Conservation (phyloP, 768 basidiomycete species). For the Pleurotus tuoliensis region DNA sequence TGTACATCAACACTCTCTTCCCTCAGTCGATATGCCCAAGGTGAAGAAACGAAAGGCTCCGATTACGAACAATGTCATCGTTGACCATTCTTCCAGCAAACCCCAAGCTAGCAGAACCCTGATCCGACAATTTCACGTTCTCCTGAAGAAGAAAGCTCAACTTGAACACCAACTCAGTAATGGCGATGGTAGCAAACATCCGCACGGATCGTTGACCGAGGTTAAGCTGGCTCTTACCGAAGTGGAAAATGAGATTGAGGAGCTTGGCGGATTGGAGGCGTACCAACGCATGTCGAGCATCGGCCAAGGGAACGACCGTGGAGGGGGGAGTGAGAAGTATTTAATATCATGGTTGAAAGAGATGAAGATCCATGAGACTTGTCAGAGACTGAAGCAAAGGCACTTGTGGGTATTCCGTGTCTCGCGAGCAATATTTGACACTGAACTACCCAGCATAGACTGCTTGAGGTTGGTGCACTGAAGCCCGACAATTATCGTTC, state of each 20-base stretch:
- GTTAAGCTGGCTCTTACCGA: conserved; percentile 32
- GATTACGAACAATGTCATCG: conserved; percentile 26
- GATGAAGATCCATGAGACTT: conserved; percentile 29
- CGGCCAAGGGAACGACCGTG: conserved; percentile 78
- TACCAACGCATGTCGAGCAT: conserved; percentile 84
- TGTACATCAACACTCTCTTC: too few species aligned
- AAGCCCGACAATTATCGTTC: conserved; percentile 75
- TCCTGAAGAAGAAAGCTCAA: conserved; percentile 66
- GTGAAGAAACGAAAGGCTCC: conserved; percentile 41
- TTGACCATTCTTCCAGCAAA: conserved; percentile 39
- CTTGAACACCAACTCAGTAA: conserved; percentile 29
- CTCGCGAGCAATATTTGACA: background rate
- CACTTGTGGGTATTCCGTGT: conserved; percentile 31
- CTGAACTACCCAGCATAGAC: conserved; percentile 34
- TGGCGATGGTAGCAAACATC: conserved; percentile 13
- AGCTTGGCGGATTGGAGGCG: conserved; percentile 70
- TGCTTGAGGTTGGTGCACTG: conserved; percentile 88
- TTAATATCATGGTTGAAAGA: conserved; percentile 74
- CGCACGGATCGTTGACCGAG: conserved; percentile 10
- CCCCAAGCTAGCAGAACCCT: conserved; percentile 62
- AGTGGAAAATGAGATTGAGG: conserved; percentile 59
- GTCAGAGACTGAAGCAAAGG: conserved; percentile 21
- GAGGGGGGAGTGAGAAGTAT: conserved; percentile 85
- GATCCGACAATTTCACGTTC: conserved; percentile 78
- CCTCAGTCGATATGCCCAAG: conserved; percentile 36